Conservation (phyloP, 2,329 filamentous ascomycete genomes). For the Didymella pomorum region DNA sequence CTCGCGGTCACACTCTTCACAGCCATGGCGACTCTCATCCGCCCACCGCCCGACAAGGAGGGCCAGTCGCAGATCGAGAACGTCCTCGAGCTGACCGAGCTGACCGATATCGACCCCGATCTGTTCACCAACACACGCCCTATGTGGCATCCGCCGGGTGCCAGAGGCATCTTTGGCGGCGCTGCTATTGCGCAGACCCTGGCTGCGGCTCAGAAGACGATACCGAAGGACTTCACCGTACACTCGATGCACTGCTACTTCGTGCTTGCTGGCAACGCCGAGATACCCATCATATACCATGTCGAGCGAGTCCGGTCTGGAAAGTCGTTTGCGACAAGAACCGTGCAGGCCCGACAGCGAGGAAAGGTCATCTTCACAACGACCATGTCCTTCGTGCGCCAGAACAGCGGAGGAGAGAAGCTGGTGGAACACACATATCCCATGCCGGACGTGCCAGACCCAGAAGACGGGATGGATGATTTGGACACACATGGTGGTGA, state of each 20-base stretch:
- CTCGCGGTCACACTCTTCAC: neutral
- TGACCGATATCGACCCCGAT: slow-evolving; percentile 78
- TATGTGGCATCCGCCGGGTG: slow-evolving; percentile 90
- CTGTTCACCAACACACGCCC: slow-evolving; percentile 94
- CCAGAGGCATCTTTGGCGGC: slow-evolving; percentile 92
- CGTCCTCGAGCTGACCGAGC: slow-evolving; percentile 82
- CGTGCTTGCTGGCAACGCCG: slow-evolving; percentile 84
- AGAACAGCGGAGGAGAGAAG: slow-evolving; percentile 65
- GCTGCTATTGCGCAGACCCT: slow-evolving; percentile 93
- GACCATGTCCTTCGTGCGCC: slow-evolving; percentile 85
- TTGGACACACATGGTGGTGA: slow-evolving; percentile 41
- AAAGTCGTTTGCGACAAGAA: slow-evolving; percentile 86
- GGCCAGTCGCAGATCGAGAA: slow-evolving; percentile 86
- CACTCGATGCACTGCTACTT: slow-evolving; percentile 99
- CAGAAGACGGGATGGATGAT: slow-evolving; percentile 52
- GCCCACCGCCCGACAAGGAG: slow-evolving; percentile 75
- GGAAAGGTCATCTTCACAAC: slow-evolving; percentile 94
- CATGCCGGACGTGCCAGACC: slow-evolving; percentile 58
- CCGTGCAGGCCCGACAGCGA: slow-evolving; percentile 91
- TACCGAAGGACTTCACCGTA: slow-evolving; percentile 79
- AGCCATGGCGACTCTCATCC: slow-evolving; percentile 69
- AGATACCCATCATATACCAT: slow-evolving; percentile 90
- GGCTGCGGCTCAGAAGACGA: slow-evolving; percentile 85
- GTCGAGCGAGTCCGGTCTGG: slow-evolving; percentile 94
- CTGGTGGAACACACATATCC: slow-evolving; percentile 70